Evolutionary conservation across 1,284 basidiomycete genomes (phyloP), one percentile per base, ranked within the genome.

Genomic region (Trametes sp.): DNA sequence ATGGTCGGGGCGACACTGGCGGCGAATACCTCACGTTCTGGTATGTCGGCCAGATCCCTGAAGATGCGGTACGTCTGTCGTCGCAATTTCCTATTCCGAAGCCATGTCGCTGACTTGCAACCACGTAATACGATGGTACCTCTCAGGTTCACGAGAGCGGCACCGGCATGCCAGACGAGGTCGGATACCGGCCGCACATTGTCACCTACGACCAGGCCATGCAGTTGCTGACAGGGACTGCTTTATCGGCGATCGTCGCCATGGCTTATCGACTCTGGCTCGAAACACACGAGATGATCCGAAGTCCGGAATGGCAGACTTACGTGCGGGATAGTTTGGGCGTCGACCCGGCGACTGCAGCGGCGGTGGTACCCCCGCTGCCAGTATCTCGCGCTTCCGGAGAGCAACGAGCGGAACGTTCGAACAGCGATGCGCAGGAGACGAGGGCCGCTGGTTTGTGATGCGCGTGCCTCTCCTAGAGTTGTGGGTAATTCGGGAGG

Each of bases 151-250:
- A 74, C 23, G 77, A 86, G 28, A 65, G 72, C 42, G 78, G 80
- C 23, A 87, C 86, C 7, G 81, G 83, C 16, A 87, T 87, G 85
- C 73, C 81, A 0, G 79, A 87, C 68, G 87, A 88, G 69, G 72
- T 80, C 63, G 69, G 78, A 52, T 89, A 81, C 68, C 64, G 74
- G 29, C 71, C 74, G 19, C 68, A 70, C 50, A 67, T 79, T n/a
- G 49, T 80, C 19, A 56, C 64, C 19, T 23, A 65, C 21, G 61
- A 77, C 0, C 71, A 74, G 5, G 78, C 79, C 3, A 21, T 73
- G 33, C 4, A n/a, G n/a, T 41, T 65, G 66, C 75, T 70, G 14
- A 1, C 24, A 3, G 19, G 44, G 2, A 59, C 63, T 29, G 23
- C 72, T 74, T 3, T 58, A 1, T 4, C 26, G 8, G 38, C 53